phyloP scores from a whole-genome alignment of 106 monocot genomes.

The Dendrobium huoshanense region DNA sequence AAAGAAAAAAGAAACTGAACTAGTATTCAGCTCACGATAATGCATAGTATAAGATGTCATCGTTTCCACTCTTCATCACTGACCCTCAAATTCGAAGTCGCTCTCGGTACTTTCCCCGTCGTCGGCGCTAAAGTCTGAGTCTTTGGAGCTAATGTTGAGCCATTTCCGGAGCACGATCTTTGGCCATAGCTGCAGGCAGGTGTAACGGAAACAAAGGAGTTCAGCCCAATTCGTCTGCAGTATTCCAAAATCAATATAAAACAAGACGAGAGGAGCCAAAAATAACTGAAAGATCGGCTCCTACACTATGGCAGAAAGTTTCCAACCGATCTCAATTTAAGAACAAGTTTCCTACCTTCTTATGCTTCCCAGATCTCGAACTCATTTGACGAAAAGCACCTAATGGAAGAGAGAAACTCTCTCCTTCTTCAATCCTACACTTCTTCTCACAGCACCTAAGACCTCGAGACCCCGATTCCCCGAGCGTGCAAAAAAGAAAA shows the following conservation, averaged over 20 bases:
- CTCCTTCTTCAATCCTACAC: too few relatives aligned
- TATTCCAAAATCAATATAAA: neutral
- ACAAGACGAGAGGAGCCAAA: neutral
- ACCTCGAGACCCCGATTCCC: too few relatives aligned
- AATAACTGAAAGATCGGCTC: neutral
- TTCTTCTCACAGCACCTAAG: too few relatives aligned
- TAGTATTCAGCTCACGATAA: neutral
- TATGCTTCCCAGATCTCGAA: neutral
- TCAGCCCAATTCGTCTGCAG: conserved; percentile 43
- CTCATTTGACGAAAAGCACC: neutral
- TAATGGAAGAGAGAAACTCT: too few relatives aligned
- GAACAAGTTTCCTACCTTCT: conserved; percentile 7
- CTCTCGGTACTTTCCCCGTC: conserved; percentile 58
- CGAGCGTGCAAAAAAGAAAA: too few relatives aligned
- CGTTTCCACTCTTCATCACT: neutral
- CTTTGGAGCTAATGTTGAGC: conserved; percentile 76
- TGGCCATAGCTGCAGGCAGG: conserved; percentile 65
- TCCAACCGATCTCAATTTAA: neutral
- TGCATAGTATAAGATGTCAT: too few relatives aligned
- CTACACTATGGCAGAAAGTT: neutral
- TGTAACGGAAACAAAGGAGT: conserved; percentile 33
- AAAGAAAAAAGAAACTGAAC: neutral
- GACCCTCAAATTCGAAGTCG: conserved; percentile 48
- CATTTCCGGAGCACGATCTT: conserved; percentile 80
- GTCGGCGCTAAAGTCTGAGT: conserved; percentile 86